Conservation (phyloP, 2,329 filamentous ascomycete species). For the Venturia pyrina region DNA sequence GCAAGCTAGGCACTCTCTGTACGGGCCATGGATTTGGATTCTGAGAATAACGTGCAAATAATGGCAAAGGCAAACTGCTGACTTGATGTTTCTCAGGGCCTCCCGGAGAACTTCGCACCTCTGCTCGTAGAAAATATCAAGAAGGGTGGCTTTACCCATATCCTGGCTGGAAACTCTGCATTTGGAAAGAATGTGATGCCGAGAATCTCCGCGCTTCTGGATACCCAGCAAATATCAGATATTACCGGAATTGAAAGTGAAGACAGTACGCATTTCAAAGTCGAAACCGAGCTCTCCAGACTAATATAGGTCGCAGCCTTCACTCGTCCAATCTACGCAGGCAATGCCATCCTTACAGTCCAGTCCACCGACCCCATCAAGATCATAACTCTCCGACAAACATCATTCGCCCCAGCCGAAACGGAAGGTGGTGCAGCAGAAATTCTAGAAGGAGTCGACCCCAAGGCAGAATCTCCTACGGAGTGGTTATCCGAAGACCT, state of each 20-base stretch:
- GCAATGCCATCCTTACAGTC: slow-evolving; percentile 93
- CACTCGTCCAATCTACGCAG: slow-evolving; percentile 92
- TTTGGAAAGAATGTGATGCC: slow-evolving; percentile 96
- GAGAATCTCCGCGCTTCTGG: slow-evolving; percentile 80
- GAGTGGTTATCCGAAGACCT: slow-evolving; percentile 95
- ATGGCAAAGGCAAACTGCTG: neutral
- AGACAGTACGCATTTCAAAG: slow-evolving; percentile 49
- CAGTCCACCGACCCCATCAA: slow-evolving; percentile 81
- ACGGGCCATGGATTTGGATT: neutral
- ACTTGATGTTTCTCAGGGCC: slow-evolving; percentile 41
- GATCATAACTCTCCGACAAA: slow-evolving; percentile 84
- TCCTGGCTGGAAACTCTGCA: slow-evolving; percentile 82
- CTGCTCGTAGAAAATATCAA: slow-evolving; percentile 94
- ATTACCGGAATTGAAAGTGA: slow-evolving; percentile 79
- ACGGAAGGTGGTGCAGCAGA: slow-evolving; percentile 62
- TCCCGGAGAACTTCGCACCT: slow-evolving; percentile 91
- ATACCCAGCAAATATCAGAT: slow-evolving; percentile 89
- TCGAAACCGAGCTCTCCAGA: neutral
- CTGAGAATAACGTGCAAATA: neutral
- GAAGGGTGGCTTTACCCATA: slow-evolving; percentile 85
- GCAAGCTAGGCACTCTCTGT: neutral
- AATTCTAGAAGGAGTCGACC: slow-evolving; percentile 73
- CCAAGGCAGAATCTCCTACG: slow-evolving; percentile 60
- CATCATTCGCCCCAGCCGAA: slow-evolving; percentile 72
- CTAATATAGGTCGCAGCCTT: slow-evolving; percentile 48